phyloP scores from a whole-genome alignment of 2,329 filamentous ascomycete genomes.

The Colletotrichum somersetense region DNA sequence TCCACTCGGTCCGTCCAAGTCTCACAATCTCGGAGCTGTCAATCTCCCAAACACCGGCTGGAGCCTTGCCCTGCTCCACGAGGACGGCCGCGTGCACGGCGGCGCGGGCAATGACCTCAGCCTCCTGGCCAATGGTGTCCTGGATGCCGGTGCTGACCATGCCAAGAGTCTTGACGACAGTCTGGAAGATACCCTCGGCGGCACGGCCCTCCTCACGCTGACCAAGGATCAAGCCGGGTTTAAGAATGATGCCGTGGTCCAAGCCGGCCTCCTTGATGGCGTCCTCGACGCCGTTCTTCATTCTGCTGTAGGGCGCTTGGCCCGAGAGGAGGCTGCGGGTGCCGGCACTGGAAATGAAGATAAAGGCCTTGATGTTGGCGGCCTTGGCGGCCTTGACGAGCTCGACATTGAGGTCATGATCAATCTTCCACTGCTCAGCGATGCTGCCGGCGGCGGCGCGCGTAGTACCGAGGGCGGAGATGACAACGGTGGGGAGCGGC shows the following conservation, averaged over 20 bases:
- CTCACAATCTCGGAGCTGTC: constrained; percentile 73
- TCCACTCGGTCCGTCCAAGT: constrained; percentile 72
- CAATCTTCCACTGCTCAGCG: constrained; percentile 86
- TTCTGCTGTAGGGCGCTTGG: constrained; percentile 68
- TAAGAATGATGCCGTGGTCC: constrained; percentile 79
- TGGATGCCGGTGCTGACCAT: constrained; percentile 66
- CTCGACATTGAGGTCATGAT: constrained; percentile 86
- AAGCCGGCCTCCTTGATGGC: constrained; percentile 78
- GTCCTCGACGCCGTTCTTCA: constrained; percentile 93
- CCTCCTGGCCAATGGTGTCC: constrained; percentile 80
- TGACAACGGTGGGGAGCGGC: constrained; percentile 73
- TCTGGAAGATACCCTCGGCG: constrained; percentile 68
- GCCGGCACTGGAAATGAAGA: constrained; percentile 77
- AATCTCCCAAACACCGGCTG: constrained; percentile 71
- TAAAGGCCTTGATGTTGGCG: constrained; percentile 78
- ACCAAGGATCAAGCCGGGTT: constrained; percentile 83
- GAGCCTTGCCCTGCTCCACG: constrained; percentile 70
- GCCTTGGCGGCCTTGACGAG: constrained; percentile 81
- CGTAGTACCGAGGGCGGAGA: constrained; percentile 86
- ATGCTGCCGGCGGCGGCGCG: constrained; percentile 79
- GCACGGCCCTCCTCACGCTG: constrained; percentile 71
- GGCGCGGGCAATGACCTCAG: constrained; percentile 76
- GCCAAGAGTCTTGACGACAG: constrained; percentile 68
- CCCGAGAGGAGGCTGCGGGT: constrained; percentile 56
- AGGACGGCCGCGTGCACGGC: constrained; percentile 72